Percentiles rank a stretch among this genome's conserved stretches.
Conservation (phyloP, 176 grass and related monocot genomes). For the Musa acuminata region DNA sequence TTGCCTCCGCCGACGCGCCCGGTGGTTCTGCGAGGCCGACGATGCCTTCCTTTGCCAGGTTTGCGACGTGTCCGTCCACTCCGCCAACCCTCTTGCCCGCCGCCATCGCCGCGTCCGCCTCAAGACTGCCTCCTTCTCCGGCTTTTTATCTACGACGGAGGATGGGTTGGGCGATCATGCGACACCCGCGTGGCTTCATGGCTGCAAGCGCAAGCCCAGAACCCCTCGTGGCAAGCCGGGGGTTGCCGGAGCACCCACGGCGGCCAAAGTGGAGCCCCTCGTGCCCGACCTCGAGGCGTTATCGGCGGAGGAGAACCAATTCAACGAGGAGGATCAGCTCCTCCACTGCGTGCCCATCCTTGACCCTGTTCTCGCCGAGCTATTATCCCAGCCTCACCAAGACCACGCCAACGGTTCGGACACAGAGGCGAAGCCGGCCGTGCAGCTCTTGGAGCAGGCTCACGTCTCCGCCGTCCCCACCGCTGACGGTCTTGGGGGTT, state of each 20-base stretch:
- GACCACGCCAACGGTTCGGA: slow-evolving; percentile 29
- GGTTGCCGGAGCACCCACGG: background rate
- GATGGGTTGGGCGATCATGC: background rate
- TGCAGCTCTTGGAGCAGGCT: background rate
- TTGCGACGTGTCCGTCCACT: slow-evolving; percentile 81
- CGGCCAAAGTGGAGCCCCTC: slow-evolving; percentile 14
- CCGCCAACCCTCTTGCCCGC: slow-evolving; percentile 64
- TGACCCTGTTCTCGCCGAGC: slow-evolving; percentile 46
- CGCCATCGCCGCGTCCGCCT: slow-evolving; percentile 67
- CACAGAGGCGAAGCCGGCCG: slow-evolving; percentile 11
- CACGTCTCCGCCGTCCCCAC: slow-evolving; percentile 31
- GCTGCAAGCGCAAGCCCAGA: slow-evolving; percentile 67
- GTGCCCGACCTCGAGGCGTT: slow-evolving; percentile 40
- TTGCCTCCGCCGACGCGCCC: slow-evolving; percentile 58
- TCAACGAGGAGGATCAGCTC: slow-evolving; percentile 21
- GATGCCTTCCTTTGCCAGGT: slow-evolving; percentile 76
- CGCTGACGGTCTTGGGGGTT: slow-evolving; percentile 19
- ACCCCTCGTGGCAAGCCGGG: slow-evolving; percentile 36
- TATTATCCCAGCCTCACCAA: slow-evolving; percentile 38
- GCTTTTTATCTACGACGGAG: background rate
- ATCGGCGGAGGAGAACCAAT: slow-evolving; percentile 32
- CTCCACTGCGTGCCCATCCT: slow-evolving; percentile 58
- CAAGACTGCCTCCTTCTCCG: slow-evolving; percentile 11
- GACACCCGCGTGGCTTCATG: slow-evolving; percentile 21
- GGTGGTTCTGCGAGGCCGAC: slow-evolving; percentile 85